Percentiles rank a stretch among this genome's conserved stretches.
Conservation (phyloP, 768 basidiomycete genomes). For the Auriscalpium vulgare region DNA sequence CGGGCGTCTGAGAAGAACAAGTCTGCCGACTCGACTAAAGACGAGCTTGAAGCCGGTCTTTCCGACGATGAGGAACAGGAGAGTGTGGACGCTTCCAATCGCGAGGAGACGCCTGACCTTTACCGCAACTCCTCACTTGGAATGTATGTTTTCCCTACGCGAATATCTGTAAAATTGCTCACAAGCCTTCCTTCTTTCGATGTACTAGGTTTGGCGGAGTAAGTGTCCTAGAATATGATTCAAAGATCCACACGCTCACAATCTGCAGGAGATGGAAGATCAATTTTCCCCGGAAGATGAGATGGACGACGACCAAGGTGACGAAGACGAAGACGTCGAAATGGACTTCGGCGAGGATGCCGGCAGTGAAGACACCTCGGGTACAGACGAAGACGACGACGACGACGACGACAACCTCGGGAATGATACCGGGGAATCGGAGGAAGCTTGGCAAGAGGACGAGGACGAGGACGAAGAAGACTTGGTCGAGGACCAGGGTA, state of each 20-base stretch:
- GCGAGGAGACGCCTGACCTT: slow-evolving; percentile 85
- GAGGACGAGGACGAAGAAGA: slow-evolving; percentile 67
- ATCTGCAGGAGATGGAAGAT: slow-evolving; percentile 76
- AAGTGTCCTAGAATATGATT: slow-evolving; percentile 26
- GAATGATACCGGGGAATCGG: slow-evolving; percentile 47
- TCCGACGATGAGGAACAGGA: slow-evolving; percentile 52
- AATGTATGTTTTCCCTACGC: slow-evolving; percentile 48
- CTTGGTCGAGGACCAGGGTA: slow-evolving; percentile 40
- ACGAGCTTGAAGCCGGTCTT: slow-evolving; percentile 37
- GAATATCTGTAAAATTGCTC: neutral
- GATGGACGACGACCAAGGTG: slow-evolving; percentile 77
- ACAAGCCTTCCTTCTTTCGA: neutral
- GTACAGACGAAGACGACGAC: slow-evolving; percentile 61
- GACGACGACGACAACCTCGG: slow-evolving; percentile 53
- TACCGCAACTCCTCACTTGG: slow-evolving; percentile 96
- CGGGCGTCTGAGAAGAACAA: slow-evolving; percentile 61
- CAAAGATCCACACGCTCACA: slow-evolving; percentile 11
- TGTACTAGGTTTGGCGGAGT: slow-evolving; percentile 64
- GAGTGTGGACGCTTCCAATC: slow-evolving; percentile 43
- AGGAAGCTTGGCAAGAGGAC: slow-evolving; percentile 54
- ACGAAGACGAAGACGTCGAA: slow-evolving; percentile 76
- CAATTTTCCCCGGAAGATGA: slow-evolving; percentile 63
- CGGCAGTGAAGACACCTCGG: slow-evolving; percentile 74
- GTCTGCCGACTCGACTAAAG: slow-evolving; percentile 38
- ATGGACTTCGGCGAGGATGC: slow-evolving; percentile 84